These are phyloP conservation scores for Zygosaccharomyces rouxii DNA, from an alignment of 805 yeast species.

Conservation along the genomic window DNA sequence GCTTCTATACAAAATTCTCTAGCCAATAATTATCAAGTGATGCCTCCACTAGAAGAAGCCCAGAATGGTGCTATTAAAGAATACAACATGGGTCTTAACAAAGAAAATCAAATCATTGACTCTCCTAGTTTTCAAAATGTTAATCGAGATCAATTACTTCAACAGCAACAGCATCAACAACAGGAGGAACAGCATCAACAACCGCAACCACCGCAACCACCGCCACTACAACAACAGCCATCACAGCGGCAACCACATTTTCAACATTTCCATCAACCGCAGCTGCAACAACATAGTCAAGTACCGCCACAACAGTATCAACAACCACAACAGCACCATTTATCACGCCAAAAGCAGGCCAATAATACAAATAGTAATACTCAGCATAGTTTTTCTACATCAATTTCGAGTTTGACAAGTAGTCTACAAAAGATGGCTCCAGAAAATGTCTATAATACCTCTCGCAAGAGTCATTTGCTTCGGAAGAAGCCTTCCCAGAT, in stretches of 20 bases:
- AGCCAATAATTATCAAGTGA: constrained; percentile 9
- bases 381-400: constrained; percentile 25
- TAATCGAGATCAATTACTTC: background rate
- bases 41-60: constrained; percentile 4
- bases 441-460: constrained; percentile 9
- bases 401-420: constrained; percentile 33
- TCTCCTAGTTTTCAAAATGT: background rate
- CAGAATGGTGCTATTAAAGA: background rate
- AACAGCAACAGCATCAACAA: background rate
- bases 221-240: background rate
- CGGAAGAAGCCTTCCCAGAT: constrained; percentile 15
- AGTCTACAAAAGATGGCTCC: constrained; percentile 26
- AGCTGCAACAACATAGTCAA: constrained; percentile 1
- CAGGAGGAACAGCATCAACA: background rate
- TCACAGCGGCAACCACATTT: background rate
- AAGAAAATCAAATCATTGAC: background rate
- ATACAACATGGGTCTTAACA: constrained; percentile 2
- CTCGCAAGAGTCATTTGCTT: constrained; percentile 12
- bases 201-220: background rate
- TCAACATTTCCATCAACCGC: background rate
- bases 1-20: constrained; percentile 33
- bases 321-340: constrained; percentile 1
- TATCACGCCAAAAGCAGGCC: constrained; percentile 1
- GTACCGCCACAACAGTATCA: background rate
- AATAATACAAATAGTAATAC: background rate